These are phyloP conservation scores for Babesia microti DNA, from an alignment of 169 alveolate genomes.

Conservation along the genomic window DNA sequence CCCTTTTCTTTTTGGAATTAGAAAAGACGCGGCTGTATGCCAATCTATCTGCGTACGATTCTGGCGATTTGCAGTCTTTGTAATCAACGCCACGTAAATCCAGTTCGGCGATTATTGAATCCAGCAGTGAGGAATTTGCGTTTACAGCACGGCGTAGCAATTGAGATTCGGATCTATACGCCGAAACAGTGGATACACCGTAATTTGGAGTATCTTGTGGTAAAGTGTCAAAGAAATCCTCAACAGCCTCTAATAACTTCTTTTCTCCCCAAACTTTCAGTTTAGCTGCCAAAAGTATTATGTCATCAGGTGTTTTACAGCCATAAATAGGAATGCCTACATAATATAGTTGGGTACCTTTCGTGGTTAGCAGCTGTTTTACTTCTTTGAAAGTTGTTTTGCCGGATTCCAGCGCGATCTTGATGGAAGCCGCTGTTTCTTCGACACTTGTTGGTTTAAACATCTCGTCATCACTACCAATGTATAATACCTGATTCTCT, in stretches of 20 bases:
- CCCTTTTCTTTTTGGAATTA: neutral
- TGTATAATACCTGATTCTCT: slow-evolving; percentile 10
- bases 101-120: slow-evolving; percentile 5
- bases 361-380: slow-evolving; percentile 9
- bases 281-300: slow-evolving; percentile 29
- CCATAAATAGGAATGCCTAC: slow-evolving; percentile 34
- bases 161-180: slow-evolving; percentile 21
- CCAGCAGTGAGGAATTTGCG: slow-evolving; percentile 5
- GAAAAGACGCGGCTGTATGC: slow-evolving; percentile 38
- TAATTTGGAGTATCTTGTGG: slow-evolving; percentile 5
- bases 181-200: slow-evolving; percentile 12
- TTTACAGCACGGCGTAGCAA: slow-evolving; percentile 11
- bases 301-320: slow-evolving; percentile 42
- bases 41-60: slow-evolving; percentile 17
- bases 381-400: slow-evolving; percentile 24
- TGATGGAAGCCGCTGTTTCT: no score
- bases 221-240: slow-evolving; percentile 14
- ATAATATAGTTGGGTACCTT: no score
- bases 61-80: slow-evolving; percentile 27
- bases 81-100: slow-evolving; percentile 3
- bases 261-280: slow-evolving; percentile 27
- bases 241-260: slow-evolving; percentile 6
- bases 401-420: no score
- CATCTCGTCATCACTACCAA: slow-evolving; percentile 17
- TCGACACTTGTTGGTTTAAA: no score